Conservation (phyloP, 805 yeast genomes). For the Nakazawaea anatomiae region DNA sequence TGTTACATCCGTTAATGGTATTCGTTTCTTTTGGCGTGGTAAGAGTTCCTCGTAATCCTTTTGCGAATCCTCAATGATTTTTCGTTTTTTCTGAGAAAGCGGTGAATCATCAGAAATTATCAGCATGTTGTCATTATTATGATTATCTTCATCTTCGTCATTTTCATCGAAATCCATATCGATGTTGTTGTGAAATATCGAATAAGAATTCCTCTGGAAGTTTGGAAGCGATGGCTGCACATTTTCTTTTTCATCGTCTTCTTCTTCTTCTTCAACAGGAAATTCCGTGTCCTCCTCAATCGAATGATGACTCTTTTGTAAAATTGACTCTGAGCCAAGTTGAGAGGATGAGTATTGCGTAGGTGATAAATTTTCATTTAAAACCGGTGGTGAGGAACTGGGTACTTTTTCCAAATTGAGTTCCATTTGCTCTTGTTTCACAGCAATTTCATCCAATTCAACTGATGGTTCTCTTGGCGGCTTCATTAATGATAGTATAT, state of each 20-base stretch:
- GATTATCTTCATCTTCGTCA: neutral
- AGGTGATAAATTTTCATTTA: neutral
- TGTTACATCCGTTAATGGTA: constrained; percentile 8
- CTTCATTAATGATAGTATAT: neutral
- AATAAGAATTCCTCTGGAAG: neutral
- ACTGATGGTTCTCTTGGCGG: neutral
- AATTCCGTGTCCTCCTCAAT: too few relatives aligned
- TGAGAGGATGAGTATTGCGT: constrained; percentile 1
- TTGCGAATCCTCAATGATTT: constrained; percentile 5
- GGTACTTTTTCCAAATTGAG: neutral
- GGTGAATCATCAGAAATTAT: neutral
- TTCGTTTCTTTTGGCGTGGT: neutral
- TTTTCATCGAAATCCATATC: constrained; percentile 5
- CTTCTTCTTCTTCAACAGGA: neutral
- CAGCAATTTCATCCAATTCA: neutral
- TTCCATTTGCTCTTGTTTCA: neutral
- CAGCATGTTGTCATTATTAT: neutral
- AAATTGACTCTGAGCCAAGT: neutral
- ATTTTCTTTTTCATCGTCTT: neutral
- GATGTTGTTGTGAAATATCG: constrained; percentile 6
- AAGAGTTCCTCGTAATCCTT: constrained; percentile 2
- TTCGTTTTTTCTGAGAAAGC: neutral
- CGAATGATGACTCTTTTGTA: too few relatives aligned
- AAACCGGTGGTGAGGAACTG: neutral
- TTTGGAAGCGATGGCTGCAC: neutral